Evolutionary conservation across 768 basidiomycete genomes (phyloP), one percentile per base, ranked within the genome.

Genomic region (Boletus vinaceobasis): DNA sequence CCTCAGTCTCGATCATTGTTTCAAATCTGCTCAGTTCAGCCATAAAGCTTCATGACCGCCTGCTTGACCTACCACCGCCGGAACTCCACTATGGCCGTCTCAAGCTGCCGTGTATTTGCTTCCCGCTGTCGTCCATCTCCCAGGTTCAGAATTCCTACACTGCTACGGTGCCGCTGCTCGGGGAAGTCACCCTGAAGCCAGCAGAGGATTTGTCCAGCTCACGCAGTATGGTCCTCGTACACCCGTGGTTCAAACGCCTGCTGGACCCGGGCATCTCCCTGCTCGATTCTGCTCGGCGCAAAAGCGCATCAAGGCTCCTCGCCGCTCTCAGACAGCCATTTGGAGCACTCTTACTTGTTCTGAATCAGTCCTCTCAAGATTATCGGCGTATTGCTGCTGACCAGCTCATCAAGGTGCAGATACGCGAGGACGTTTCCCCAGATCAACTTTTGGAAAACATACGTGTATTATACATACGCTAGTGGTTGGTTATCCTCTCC

Each of bases 371-470:
- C 23, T 32, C 50, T 0, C 35, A 43, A 15, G 43, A 49, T 10
- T 63, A 54, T 23, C 33, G 52, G 23, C 59, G 62, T 7, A 13
- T 63, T 19, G 61, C 50, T 7, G 13, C 62, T 1, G 62, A 64
- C 21, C 1, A 43, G 1, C 19, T 48, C 5, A 60, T 63, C 32
- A 26, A 0, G 32, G 62, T 48, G 19, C 33, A 39, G 10, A 36
- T 63, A 4, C 53, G 17, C 3, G 58, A n/a, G 23, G 45, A 43
- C 13, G 50, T 63, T 37, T 35, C 48, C 44, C 53, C n/a, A n/a
- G 21, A 27, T 23, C 5, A 57, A 7, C 52, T 63, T 15, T 4
- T 52, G 7, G 48, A 43, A 10, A 48, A 53, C 7, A 9, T 57
- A 9, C 26, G 15, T 9, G 32, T 53, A 33, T n/a, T n/a, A n/a